Percentiles rank a stretch among this genome's conserved stretches.
Evolutionary conservation across 176 grass and related monocot species (phyloP).

Genomic region (Triticum timopheevii): DNA sequence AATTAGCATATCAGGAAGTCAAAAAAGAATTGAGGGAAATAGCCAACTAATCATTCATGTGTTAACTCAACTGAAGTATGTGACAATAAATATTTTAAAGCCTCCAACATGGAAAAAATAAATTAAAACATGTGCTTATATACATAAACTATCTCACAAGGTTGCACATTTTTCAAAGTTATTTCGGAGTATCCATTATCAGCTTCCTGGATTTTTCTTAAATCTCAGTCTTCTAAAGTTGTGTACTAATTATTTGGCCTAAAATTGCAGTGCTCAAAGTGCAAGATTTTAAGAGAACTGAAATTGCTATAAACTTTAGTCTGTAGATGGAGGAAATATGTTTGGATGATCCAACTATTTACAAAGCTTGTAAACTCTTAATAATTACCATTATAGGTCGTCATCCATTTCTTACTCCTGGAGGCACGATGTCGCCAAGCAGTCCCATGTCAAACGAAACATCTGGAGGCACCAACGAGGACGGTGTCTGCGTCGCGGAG

Average conservation of each 20-base stretch:
- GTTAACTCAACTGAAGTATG: neutral
- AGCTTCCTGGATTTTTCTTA: neutral
- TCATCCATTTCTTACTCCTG: conserved; percentile 65
- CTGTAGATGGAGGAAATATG: neutral
- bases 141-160: neutral
- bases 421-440: conserved; percentile 80
- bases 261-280: neutral
- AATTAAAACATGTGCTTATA: neutral
- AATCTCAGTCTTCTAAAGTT: neutral
- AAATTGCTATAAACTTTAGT: neutral
- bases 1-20: neutral
- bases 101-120: no score
- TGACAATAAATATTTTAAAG: no score
- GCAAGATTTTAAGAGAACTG: neutral
- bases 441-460: conserved; percentile 50
- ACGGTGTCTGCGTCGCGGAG: neutral
- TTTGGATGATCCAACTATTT: neutral
- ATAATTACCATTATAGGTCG: conserved; percentile 1
- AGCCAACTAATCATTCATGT: neutral
- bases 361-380: neutral
- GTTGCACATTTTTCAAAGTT: neutral
- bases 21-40: neutral
- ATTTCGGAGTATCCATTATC: neutral
- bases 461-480: neutral
- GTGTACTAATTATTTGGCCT: neutral